Base-by-base conservation (phyloP, 2,329 filamentous ascomycete genomes). In the Sporothrix phasma region DNA sequence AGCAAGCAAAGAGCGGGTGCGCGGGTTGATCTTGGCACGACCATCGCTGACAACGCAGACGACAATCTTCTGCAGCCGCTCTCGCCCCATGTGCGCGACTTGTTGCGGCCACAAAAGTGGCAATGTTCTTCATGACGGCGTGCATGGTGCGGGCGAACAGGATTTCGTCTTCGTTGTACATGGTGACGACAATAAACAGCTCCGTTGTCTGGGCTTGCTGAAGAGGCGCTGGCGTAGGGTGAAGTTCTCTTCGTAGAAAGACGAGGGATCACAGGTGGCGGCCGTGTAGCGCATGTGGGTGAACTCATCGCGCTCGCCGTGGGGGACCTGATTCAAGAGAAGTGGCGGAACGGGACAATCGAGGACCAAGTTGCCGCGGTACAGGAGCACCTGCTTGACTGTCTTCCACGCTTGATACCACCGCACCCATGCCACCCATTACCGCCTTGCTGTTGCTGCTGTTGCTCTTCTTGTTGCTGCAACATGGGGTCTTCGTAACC, bases 11-110 rank as follows among this genome's bases (percentile, higher is more conserved):
- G 93, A 92, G 72, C 89, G 87, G 2, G 94, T 99, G 68, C 94
- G 82, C 1, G 90, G 85, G 75, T 97, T 97, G 79, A 99, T 99
- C 80, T 97, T 97, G 66, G 88, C 89, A 84, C 94, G 92, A 66
- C 94, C 94, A 72, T 99, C 94, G 71, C 92, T 97, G 69, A 99
- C 94, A 51, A 99, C 86, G 74, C 93, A 97, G 11, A 99, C 94
- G 10, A 99, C 94, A 71, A 99, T 97, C 81, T 99, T 99, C 80
- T 99, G 97, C 94, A 99, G 4, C 93, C 92, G 71, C 96, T 91
- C 75, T 95, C 94, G 69, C 94, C 94, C 94, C 94, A 99, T 0
- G 93, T 97, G 78, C 96, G 96, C 77, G 92, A 96, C 74, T 89
- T 91, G 53, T 88, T 91, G 59, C 93, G 85, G 66, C 89, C 91